A percentile compares a stretch with the other conserved stretches of the same genome.
Conservation (phyloP, 208 protist species). For the Lotmaria passim region DNA sequence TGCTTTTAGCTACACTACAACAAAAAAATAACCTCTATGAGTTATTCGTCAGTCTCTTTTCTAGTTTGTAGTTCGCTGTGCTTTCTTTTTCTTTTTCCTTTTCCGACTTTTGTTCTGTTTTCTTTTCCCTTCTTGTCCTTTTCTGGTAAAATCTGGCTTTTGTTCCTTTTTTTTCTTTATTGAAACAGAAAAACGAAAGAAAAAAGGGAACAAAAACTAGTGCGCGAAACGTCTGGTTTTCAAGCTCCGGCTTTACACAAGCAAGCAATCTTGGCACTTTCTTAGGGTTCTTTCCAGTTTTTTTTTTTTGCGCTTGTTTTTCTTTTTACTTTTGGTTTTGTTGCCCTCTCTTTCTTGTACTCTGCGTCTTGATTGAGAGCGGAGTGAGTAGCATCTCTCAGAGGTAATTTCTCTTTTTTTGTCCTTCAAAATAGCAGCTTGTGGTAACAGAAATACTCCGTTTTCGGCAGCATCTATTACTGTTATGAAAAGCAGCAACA, state of each 20-base stretch:
- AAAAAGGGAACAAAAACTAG: not conserved
- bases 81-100: conserved; percentile 7
- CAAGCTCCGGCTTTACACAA: not conserved
- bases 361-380: not conserved
- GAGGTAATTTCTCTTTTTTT: not conserved
- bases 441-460: not conserved
- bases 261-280: not conserved
- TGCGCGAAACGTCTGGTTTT: not conserved
- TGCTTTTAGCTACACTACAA: not conserved
- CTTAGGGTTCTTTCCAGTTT: not conserved
- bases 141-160: conserved; percentile 5
- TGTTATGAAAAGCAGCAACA: not conserved
- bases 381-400: not conserved
- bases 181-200: not conserved
- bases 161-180: not conserved
- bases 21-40: not conserved
- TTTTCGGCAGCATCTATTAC: not conserved
- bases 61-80: not conserved
- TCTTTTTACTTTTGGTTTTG: not conserved
- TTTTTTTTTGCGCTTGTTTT: conserved; percentile 16
- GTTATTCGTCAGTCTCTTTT: too few relatives aligned
- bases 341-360: not conserved
- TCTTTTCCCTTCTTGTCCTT: not conserved
- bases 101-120: not conserved
- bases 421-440: not conserved